These are phyloP conservation scores for Cryphonectria naterciae DNA, from an alignment of 2,329 filamentous ascomycete genomes.

Conservation along the genomic window DNA sequence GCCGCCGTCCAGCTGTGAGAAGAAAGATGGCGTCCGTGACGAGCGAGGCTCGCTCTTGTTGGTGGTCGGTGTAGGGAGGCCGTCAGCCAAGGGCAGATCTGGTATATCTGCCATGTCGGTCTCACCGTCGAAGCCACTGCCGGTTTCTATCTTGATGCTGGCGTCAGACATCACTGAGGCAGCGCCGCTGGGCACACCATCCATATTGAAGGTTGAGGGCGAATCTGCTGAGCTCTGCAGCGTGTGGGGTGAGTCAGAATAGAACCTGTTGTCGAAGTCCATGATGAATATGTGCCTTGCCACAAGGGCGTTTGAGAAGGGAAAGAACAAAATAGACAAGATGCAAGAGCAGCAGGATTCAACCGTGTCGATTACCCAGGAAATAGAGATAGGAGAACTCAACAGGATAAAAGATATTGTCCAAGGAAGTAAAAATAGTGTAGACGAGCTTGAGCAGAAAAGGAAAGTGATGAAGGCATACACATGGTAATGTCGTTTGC, in stretches of 20 bases:
- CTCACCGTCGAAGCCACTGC: constrained; percentile 24
- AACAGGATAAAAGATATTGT: background rate
- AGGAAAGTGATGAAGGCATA: background rate
- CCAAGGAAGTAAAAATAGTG: no score
- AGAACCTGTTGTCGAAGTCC: constrained; percentile 17
- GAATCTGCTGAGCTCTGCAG: constrained; percentile 15
- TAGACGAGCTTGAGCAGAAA: background rate
- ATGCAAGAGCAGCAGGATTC: background rate
- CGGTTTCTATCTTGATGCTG: constrained; percentile 25
- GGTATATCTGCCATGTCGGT: constrained; percentile 27
- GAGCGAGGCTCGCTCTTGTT: constrained; percentile 19
- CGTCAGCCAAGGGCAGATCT: constrained; percentile 3
- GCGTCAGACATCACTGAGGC: constrained; percentile 11
- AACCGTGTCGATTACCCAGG: background rate
- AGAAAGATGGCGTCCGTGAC: constrained; percentile 17
- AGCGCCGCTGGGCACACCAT: constrained; percentile 18
- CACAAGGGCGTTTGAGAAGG: background rate
- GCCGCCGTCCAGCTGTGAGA: constrained; percentile 17
- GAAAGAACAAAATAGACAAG: background rate
- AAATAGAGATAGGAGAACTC: background rate
- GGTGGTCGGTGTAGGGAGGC: background rate
- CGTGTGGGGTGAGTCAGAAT: constrained; percentile 28
- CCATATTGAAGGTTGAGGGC: constrained; percentile 18
- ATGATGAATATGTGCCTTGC: background rate
- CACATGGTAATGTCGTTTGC: background rate